Percentiles rank a stretch among this genome's conserved stretches.
phyloP scores from a whole-genome alignment of 805 yeast species.

The Wickerhamiella alocasiicola region DNA sequence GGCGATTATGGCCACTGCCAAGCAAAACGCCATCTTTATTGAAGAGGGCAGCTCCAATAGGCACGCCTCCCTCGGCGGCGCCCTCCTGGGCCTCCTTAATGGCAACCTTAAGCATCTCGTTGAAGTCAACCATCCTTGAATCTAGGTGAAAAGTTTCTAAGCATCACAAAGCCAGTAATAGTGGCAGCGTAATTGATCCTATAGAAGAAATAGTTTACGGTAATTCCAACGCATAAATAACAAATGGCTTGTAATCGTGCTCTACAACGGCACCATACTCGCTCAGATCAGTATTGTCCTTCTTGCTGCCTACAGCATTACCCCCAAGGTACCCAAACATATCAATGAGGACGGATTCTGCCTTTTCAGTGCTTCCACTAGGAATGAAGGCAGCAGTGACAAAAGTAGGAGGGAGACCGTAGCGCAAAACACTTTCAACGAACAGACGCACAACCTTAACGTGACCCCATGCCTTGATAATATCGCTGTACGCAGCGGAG shows the following conservation, averaged over 20 bases:
- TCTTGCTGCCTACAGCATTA: constrained; percentile 64
- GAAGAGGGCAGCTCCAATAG: constrained; percentile 70
- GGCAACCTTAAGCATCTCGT: constrained; percentile 24
- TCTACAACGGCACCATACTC: constrained; percentile 91
- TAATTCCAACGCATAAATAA: constrained; percentile 50
- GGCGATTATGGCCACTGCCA: constrained; percentile 82
- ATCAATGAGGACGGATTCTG: constrained; percentile 55
- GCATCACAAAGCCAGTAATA: too few relatives aligned
- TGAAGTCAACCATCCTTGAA: constrained; percentile 20
- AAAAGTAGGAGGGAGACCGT: constrained; percentile 93
- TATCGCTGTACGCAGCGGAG: constrained; percentile 80
- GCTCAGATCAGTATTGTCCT: constrained; percentile 49
- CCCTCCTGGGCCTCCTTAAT: constrained; percentile 30
- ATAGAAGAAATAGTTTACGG: constrained; percentile 14
- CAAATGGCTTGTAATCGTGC: constrained; percentile 94
- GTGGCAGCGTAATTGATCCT: too few relatives aligned
- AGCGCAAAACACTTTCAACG: constrained; percentile 88
- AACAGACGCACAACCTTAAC: constrained; percentile 75
- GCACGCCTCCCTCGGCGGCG: constrained; percentile 77
- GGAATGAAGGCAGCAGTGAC: constrained; percentile 40
- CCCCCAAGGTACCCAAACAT: constrained; percentile 89
- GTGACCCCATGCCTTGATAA: constrained; percentile 79
- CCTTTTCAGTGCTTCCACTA: constrained; percentile 35
- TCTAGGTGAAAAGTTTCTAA: too few relatives aligned
- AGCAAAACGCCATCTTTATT: constrained; percentile 65